Conservation (phyloP, 257 asterid species). For the Jacaranda mimosifolia region DNA sequence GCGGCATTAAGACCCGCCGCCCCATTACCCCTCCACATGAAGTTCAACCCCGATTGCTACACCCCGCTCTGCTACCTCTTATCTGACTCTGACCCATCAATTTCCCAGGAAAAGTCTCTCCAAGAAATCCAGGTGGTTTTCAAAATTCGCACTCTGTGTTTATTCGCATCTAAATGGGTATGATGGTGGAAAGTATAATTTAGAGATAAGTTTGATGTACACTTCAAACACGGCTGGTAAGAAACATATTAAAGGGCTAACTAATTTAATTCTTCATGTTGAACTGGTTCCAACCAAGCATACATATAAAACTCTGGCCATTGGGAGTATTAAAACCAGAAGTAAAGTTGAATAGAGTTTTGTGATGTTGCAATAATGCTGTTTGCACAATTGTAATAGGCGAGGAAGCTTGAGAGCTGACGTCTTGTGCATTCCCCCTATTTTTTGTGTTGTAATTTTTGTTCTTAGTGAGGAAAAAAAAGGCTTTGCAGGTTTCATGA, state of each 20-base stretch:
- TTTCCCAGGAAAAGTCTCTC: slow-evolving; percentile 74
- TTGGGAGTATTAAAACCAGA: not conserved
- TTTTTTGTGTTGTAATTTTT: not conserved
- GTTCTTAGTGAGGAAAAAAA: not conserved
- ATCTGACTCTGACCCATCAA: slow-evolving; percentile 78
- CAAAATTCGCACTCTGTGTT: not conserved
- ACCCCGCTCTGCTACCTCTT: slow-evolving; percentile 79
- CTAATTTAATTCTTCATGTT: not conserved
- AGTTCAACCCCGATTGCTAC: slow-evolving; percentile 82
- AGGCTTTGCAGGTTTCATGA: not conserved
- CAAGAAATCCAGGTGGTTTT: slow-evolving; percentile 74
- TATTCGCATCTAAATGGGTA: not conserved
- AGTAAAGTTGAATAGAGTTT: not conserved
- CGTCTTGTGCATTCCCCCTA: not conserved
- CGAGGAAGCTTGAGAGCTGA: not conserved
- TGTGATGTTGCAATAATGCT: slow-evolving; percentile 5
- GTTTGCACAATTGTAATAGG: not conserved
- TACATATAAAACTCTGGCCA: not conserved
- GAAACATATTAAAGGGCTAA: not conserved
- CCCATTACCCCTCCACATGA: slow-evolving; percentile 95
- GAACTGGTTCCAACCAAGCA: not conserved
- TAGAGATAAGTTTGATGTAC: not conserved
- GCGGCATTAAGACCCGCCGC: slow-evolving; percentile 96
- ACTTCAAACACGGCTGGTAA: not conserved
- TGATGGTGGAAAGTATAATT: not conserved